Evolutionary conservation across 1,139 yeast species (phyloP).

Genomic region (Candida sanyaensis): DNA sequence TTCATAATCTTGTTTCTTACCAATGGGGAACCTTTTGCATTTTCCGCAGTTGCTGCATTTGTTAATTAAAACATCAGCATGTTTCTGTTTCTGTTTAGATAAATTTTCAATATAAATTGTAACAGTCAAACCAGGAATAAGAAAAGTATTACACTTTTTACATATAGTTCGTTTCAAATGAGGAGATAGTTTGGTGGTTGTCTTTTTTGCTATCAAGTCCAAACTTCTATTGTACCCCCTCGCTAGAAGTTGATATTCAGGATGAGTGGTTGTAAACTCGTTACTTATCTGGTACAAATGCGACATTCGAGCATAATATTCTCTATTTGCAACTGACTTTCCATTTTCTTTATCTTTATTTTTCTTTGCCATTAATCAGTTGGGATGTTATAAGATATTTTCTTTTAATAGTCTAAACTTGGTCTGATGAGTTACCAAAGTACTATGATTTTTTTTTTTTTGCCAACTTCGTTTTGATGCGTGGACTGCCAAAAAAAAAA

Average conservation of each 20-base stretch:
- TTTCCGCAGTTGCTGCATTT: constrained; percentile 27
- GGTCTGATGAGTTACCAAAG: too few relatives aligned
- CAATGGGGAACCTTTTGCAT: constrained; percentile 36
- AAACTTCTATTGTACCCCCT: constrained; percentile 48
- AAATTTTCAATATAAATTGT: constrained; percentile 29
- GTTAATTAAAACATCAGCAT: constrained; percentile 34
- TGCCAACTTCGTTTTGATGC: background rate
- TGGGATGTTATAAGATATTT: background rate
- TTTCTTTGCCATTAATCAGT: constrained; percentile 1
- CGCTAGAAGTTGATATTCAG: constrained; percentile 36
- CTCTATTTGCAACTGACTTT: constrained; percentile 50
- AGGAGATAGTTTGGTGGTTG: constrained; percentile 64
- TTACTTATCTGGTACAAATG: constrained; percentile 56
- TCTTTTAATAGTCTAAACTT: too few relatives aligned
- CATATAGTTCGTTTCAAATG: constrained; percentile 61
- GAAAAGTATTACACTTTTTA: constrained; percentile 54
- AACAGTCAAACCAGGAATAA: constrained; percentile 50
- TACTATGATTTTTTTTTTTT: too few relatives aligned
- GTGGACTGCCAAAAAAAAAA: background rate
- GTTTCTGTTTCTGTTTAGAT: constrained; percentile 23
- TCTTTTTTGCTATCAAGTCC: constrained; percentile 59
- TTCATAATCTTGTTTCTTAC: constrained; percentile 28
- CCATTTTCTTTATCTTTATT: constrained; percentile 16
- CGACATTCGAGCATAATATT: constrained; percentile 59
- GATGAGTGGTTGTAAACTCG: constrained; percentile 18